phyloP scores from a whole-genome alignment of 2,329 filamentous ascomycete genomes.

The Escovopsis sp. region DNA sequence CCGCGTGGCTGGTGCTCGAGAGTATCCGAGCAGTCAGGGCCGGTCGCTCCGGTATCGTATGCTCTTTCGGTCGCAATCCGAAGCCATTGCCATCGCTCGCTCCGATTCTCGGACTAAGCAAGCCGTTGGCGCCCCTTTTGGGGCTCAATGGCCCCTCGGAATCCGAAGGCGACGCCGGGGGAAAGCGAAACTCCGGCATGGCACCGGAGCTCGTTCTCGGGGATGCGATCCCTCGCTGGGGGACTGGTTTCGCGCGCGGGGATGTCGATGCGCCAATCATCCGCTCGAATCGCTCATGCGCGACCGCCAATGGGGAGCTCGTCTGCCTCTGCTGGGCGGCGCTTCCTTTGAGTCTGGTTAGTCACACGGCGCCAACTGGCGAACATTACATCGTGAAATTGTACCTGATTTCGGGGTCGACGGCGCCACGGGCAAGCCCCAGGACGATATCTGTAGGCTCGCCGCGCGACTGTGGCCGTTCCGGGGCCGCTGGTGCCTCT shows the following conservation, averaged over 20 bases:
- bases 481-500: constrained; percentile 33
- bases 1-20: constrained; percentile 58
- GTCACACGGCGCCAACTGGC: neutral
- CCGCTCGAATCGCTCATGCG: constrained; percentile 32
- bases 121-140: constrained; percentile 19
- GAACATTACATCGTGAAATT: constrained; percentile 18
- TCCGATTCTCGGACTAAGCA: constrained; percentile 24
- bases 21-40: constrained; percentile 54
- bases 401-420: constrained; percentile 25
- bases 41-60: constrained; percentile 38
- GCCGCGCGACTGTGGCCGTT: constrained; percentile 64
- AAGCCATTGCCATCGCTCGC: constrained; percentile 21
- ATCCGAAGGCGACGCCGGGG: constrained; percentile 29
- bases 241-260: constrained; percentile 26
- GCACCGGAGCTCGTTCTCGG: constrained; percentile 27
- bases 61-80: constrained; percentile 27
- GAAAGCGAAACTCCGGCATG: constrained; percentile 44
- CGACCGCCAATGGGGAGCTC: constrained; percentile 37
- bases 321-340: constrained; percentile 24
- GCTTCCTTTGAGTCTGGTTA: constrained; percentile 3
- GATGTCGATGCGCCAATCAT: constrained; percentile 27
- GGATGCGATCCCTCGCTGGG: constrained; percentile 18
- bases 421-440: constrained; percentile 28
- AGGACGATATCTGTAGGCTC: constrained; percentile 56
- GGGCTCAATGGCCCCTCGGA: constrained; percentile 18